Evolutionary conservation across 495 filamentous ascomycete species (phyloP), one percentile per base, ranked within the genome.

Genomic region (Neurospora africana): DNA sequence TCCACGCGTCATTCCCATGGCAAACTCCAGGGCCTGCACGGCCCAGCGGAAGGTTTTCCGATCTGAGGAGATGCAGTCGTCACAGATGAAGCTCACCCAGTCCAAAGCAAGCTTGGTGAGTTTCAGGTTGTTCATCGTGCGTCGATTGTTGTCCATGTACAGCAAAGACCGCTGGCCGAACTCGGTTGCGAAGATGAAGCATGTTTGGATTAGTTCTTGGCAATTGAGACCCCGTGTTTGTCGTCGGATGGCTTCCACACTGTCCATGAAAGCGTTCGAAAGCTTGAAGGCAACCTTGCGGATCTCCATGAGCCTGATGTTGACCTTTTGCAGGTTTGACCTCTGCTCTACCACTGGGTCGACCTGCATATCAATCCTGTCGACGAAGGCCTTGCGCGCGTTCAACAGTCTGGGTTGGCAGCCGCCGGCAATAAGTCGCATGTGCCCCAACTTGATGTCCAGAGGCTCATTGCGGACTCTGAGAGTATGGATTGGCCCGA

Each of bases 191-290:
- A 98, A 99, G 53, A 95, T 93, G 80, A 98, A 99, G 82, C 95
- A 99, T n/a, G 94, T 97, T 78, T 99, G 95, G 74, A 99, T 93
- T 35, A 99, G 86, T 75, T 99, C 95, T 73, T 97, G 94, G 77
- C 95, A 98, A 71, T 96, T 92, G 65, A 97, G 86, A 2, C 89
- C 91, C 72, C 87, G 86, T 23, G 93, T 93, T 81, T 98, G 95
- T 72, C 90, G 87, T 69, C 94, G 87, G 73, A 98, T 95, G 69
- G 92, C 91, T 75, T 95, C 93, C 70, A 99, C 95, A 77, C 94
- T 97, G 78, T 98, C 95, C 96, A 99, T 98, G 80, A 98, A 98
- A 13, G 94, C 92, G 82, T 97, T 97, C n/a, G 93, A 97, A 40
- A 99, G 84, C 80, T 95, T 96, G 85, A 96, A 98, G 36, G 93